Base-by-base conservation (phyloP, 805 yeast species). In the Tetrapisispora iriomotensis region DNA sequence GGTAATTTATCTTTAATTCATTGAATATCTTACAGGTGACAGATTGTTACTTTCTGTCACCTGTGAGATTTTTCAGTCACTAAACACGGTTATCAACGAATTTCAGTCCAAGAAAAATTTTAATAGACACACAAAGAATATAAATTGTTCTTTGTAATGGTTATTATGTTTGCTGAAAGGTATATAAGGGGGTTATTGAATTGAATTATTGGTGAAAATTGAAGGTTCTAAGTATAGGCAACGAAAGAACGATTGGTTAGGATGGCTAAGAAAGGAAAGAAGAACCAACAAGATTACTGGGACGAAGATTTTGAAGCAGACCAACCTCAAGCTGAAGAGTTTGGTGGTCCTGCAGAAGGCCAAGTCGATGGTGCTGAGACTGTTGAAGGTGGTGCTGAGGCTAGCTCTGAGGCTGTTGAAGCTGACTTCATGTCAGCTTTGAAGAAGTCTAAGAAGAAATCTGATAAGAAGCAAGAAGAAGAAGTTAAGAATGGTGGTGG, bases 351-450 rank as follows among this genome's bases (percentile, higher is more conserved):
- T 14, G 32, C 64, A 18, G 70, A 64, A 19, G 47, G 42, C 10
- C 49, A 47, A 20, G 45, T 44, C 10, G 52, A 45, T 15, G 55
- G 47, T 9, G 32, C 49, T 48, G 30, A 17, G 12, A 20, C 18
- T 18, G 29, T 36, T 3, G 48, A 56, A 14, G 40, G 45, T 19
- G 48, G 54, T 8, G 54, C 44, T 27, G 54, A 51, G 22, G 59
- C 58, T 37, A 53, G 48, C 13, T 61, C 61, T 31, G 77, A 64
- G 25, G 75, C 67, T 38, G 66, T 65, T 40, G 75, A 71, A 21
- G 74, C 70, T 40, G 95, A 83, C 50, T 82, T 88, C 65, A 76
- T 90, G 75, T 74, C 87, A 37, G 82, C 95, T 31, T 74, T 88
- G 64, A 76, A 83, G 63, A 75, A 72, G 47, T 79, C 90, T 42